Evolutionary conservation across 2,329 filamentous ascomycete species (phyloP).

Genomic region (Phaeoacremonium minimum): DNA sequence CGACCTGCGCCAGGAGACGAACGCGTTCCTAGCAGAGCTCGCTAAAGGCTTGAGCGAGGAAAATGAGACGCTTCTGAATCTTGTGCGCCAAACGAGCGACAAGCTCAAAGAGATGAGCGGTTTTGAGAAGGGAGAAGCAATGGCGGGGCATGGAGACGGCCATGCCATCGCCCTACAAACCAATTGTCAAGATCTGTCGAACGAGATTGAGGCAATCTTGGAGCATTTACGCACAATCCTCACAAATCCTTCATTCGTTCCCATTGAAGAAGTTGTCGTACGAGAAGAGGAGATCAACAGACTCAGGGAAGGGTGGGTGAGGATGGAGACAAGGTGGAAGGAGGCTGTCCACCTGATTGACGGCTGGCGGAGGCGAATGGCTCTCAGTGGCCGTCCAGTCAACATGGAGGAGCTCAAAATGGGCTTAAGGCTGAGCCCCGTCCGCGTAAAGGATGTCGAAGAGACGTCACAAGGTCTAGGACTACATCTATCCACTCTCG

Average conservation of each 20-base stretch:
- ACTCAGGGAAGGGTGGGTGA: constrained; percentile 82
- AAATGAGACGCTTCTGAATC: constrained; percentile 74
- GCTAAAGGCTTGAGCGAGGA: constrained; percentile 84
- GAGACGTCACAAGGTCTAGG: constrained; percentile 35
- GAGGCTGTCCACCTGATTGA: constrained; percentile 90
- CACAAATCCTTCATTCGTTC: constrained; percentile 94
- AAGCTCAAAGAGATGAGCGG: constrained; percentile 69
- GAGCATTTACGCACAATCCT: constrained; percentile 78
- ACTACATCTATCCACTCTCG: constrained; percentile 38
- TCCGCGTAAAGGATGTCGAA: constrained; percentile 48
- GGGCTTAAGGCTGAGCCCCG: constrained; percentile 60
- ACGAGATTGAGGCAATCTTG: constrained; percentile 72
- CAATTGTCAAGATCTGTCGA: constrained; percentile 61
- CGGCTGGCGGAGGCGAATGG: constrained; percentile 82
- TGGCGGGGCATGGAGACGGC: constrained; percentile 13
- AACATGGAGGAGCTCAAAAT: constrained; percentile 65
- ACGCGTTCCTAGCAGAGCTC: constrained; percentile 81
- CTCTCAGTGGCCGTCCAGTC: constrained; percentile 63
- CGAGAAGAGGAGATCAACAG: constrained; percentile 86
- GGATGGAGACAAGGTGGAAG: constrained; percentile 87
- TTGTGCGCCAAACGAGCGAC: constrained; percentile 67
- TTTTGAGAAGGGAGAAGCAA: constrained; percentile 32
- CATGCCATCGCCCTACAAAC: constrained; percentile 26
- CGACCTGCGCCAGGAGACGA: constrained; percentile 80
- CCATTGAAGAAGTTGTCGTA: constrained; percentile 89